Evolutionary conservation across 2,329 filamentous ascomycete species (phyloP), one percentile per base, ranked within the genome.

Genomic region (Colletotrichum spinosum): DNA sequence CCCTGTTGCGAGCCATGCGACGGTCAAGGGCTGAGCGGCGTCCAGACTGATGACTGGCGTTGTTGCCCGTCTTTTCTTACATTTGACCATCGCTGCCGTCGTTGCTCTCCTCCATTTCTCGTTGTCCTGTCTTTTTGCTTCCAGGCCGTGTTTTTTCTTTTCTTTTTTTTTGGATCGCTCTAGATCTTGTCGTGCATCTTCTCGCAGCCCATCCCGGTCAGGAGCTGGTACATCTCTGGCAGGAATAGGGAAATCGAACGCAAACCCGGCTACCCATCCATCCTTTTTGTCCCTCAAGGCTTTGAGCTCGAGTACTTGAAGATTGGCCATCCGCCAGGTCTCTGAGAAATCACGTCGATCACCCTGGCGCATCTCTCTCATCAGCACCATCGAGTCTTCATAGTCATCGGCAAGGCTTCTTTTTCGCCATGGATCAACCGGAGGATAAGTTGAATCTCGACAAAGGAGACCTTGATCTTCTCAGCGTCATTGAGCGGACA

Each of bases 401-500:
- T 25, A 25, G 4, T 25, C 25, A 25, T 25, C 4, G 25, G 25
- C 25, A 5, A 25, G 25, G 25, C 25, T 25, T 25, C 25, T 25
- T 25, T 5, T 17, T 10, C 49, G 35, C 15, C 33, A 65, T 65
- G 63, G 41, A 44, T 15, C 45, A 54, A n/a, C 41, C 41, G 17
- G 41, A 45, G 41, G 52, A 51, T 12, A 63, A 53, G 9, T 5
- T 41, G 17, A 52, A 60, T 35, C 46, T 68, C 42, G 63, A 39
- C 46, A 52, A 69, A 34, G 68, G 62, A n/a, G 80, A 88, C 72
- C 76, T 89, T 55, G 71, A 79, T 39, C 83, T 84, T 49, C 83
- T 94, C 68, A 86, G 81, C 67, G 76, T 85, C 60, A 85, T 91
- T 52, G 91, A 93, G 76, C 85, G 92, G 53, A 79, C 85, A 13